Conservation (phyloP, 768 basidiomycete species). For the Suillus subaureus region DNA sequence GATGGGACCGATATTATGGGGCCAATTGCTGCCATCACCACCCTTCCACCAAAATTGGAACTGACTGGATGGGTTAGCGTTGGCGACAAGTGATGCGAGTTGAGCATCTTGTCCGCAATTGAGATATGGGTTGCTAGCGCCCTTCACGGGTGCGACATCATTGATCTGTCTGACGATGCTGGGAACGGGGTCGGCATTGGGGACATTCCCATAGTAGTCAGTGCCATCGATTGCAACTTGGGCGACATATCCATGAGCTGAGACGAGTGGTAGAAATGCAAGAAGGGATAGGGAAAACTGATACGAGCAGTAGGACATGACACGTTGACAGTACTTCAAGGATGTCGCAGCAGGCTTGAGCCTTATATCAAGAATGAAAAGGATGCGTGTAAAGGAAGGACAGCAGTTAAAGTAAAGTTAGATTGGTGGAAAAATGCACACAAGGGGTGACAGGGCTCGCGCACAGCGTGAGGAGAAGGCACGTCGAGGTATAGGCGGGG, state of each 20-base stretch:
- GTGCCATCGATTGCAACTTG: conserved; percentile 47
- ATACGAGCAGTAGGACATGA: neutral
- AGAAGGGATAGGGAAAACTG: conserved; percentile 9
- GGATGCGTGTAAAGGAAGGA: conserved; percentile 7
- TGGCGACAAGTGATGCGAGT: conserved; percentile 49
- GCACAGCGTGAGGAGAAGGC: conserved; percentile 4
- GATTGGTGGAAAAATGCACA: conserved; percentile 12
- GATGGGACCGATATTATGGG: conserved; percentile 66
- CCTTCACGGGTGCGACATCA: conserved; percentile 52
- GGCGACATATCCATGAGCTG: conserved; percentile 47
- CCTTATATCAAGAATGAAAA: neutral
- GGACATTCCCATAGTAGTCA: conserved; percentile 44
- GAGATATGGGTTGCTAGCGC: conserved; percentile 53
- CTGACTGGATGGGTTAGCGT: conserved; percentile 60
- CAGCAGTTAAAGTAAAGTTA: neutral
- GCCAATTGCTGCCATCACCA: conserved; percentile 47
- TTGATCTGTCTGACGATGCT: conserved; percentile 49
- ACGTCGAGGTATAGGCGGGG: conserved; percentile 11
- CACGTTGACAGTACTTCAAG: neutral
- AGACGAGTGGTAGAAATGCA: conserved; percentile 16
- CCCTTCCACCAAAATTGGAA: conserved; percentile 59
- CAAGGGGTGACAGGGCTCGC: conserved; percentile 11
- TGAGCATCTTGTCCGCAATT: conserved; percentile 63
- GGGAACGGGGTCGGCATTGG: conserved; percentile 39
- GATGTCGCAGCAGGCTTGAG: neutral